Conservation (phyloP, 495 filamentous ascomycete genomes). For the Penicillium dipodomyicola region DNA sequence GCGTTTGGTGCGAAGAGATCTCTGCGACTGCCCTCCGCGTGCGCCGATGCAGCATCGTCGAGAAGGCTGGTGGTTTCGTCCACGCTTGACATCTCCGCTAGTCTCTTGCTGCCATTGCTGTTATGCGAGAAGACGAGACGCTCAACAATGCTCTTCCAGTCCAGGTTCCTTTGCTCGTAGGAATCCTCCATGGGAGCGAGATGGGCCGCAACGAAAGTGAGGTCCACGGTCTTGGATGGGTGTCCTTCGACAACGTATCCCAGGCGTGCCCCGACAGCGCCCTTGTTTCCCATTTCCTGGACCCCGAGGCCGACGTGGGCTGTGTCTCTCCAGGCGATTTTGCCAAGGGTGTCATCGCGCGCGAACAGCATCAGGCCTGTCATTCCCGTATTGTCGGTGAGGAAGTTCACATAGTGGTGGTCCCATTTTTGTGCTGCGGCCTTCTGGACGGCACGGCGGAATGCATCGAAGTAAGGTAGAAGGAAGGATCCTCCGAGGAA, state of each 20-base stretch:
- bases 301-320: conserved; percentile 79
- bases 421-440: conserved; percentile 52
- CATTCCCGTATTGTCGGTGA: conserved; percentile 75
- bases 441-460: conserved; percentile 64
- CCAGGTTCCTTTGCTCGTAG: conserved; percentile 67
- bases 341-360: conserved; percentile 51
- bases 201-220: conserved; percentile 88
- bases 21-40: conserved; percentile 20
- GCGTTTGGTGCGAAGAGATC: conserved; percentile 69
- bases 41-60: conserved; percentile 18
- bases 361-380: conserved; percentile 83
- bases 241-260: conserved; percentile 43
- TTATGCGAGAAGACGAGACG: conserved; percentile 64
- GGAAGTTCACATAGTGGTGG: conserved; percentile 49
- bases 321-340: conserved; percentile 59
- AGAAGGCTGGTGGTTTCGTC: conserved; percentile 46
- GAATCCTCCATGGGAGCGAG: conserved; percentile 80
- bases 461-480: conserved; percentile 67
- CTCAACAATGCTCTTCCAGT: conserved; percentile 81
- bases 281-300: conserved; percentile 90
- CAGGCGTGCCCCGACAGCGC: conserved; percentile 76
- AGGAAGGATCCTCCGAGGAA: conserved; percentile 85
- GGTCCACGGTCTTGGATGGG: conserved; percentile 47
- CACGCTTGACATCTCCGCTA: conserved; percentile 25
- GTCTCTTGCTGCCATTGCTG: conserved; percentile 13